Base-by-base conservation (phyloP, 169 alveolate genomes). In the Eimeria sp. region DNA sequence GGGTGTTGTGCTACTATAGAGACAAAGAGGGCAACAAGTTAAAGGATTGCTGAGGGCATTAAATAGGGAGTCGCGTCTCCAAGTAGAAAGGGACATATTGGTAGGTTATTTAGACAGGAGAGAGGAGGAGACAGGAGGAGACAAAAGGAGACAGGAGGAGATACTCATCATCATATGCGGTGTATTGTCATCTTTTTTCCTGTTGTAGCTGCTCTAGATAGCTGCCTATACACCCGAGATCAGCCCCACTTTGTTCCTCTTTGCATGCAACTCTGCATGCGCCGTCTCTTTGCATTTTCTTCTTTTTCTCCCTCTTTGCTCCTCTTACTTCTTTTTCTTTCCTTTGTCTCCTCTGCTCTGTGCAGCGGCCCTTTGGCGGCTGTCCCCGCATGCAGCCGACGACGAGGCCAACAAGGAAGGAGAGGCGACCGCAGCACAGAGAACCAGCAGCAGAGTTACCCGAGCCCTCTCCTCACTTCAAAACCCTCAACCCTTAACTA, bases 401-500 rank as follows among this genome's bases (percentile, higher is more conserved):
- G 20, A 61, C 11, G n/a, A 61, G 49, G 51, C 49, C 45, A 72
- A 49, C 82, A 30, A 72, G 30, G 20, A 27, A 3, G 82, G 49
- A 16, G 49, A 9, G 18, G 70, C 5, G 20, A 16, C n/a, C 20
- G 11, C 70, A 61, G n/a, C 70, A 61, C n/a, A 61, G 27, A 61
- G 70, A 61, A 25, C 2, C 70, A 20, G 70, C 18, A 61, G n/a
- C 70, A 13, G 27, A 4, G 5, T 9, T 25, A 14, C 0, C 20
- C 7, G 20, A 18, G n/a, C 70, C 70, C 7, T 6, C 70, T 61
- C 20, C 18, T n/a, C 49, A 7, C 70, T 5, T 5, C 70, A 4
- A 72, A 72, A 72, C 49, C 82, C 82, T 72, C 14, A 72, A 72
- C 82, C 82, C 82, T 30, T 27, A 72, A 72, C 82, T n/a, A 72